Percentiles rank a stretch among this genome's conserved stretches.
phyloP scores from a whole-genome alignment of 1,139 yeast genomes.

The Hemisphaericaspora subhashii region DNA sequence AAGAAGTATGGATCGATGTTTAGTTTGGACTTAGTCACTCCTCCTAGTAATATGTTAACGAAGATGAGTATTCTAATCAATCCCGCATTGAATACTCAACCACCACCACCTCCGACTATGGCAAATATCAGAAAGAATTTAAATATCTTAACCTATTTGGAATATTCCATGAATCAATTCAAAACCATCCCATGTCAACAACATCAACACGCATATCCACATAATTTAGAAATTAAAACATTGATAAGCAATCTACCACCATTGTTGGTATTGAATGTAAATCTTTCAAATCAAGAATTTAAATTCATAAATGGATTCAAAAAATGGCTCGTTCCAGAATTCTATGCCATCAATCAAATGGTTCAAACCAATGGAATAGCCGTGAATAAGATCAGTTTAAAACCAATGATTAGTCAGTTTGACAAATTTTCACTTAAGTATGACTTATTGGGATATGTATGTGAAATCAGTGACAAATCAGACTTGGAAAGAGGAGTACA shows the following conservation, averaged over 20 bases:
- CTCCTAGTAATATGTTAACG: conserved; percentile 28
- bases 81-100: conserved; percentile 11
- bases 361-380: conserved; percentile 17
- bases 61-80: conserved; percentile 27
- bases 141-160: conserved; percentile 48
- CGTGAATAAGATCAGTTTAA: conserved; percentile 15
- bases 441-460: conserved; percentile 67
- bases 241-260: conserved; percentile 58
- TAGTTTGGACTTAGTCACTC: conserved; percentile 35
- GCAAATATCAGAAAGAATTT: conserved; percentile 17
- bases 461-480: conserved; percentile 61
- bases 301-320: conserved; percentile 33
- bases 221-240: conserved; percentile 53
- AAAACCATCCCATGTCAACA: conserved; percentile 45
- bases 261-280: conserved; percentile 61
- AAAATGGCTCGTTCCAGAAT: conserved; percentile 63
- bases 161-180: conserved; percentile 55
- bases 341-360: conserved; percentile 38
- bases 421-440: conserved; percentile 39
- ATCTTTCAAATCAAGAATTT: conserved; percentile 52
- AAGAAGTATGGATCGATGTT: conserved; percentile 22
- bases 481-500: conserved; percentile 49
- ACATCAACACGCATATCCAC: conserved; percentile 28
- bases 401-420: conserved; percentile 32
- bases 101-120: conserved; percentile 8